Conservation (phyloP, 179 eudicot species). For the Beta corolliflora region DNA sequence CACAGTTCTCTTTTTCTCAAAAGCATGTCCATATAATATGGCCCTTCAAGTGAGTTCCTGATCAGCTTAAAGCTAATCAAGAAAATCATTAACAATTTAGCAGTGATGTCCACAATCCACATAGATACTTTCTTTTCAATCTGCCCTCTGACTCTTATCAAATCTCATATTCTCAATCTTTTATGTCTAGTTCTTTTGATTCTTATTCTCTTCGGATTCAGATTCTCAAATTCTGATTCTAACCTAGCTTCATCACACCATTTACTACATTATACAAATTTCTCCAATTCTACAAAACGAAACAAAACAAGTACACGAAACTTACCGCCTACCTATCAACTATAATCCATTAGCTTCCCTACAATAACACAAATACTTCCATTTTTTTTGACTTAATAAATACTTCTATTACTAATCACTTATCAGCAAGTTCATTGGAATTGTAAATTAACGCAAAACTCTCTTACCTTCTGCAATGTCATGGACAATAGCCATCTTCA, state of each 20-base stretch:
- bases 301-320: neutral
- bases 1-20: too few species aligned
- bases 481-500: constrained; percentile 96
- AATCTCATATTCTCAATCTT: neutral
- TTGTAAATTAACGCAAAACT: neutral
- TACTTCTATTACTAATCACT: neutral
- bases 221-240: neutral
- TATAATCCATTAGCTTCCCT: neutral
- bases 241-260: neutral
- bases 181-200: neutral
- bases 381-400: neutral
- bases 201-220: neutral
- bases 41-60: neutral
- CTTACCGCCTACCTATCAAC: neutral
- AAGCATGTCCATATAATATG: neutral
- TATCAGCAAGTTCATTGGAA: constrained; percentile 5
- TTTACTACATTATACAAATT: neutral
- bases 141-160: neutral
- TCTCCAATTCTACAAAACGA: neutral
- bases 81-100: neutral
- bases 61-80: neutral
- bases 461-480: constrained; percentile 93
- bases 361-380: neutral
- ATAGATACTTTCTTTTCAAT: neutral
- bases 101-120: too few species aligned